Conservation (phyloP, 768 basidiomycete species). For the Russula olivacea region DNA sequence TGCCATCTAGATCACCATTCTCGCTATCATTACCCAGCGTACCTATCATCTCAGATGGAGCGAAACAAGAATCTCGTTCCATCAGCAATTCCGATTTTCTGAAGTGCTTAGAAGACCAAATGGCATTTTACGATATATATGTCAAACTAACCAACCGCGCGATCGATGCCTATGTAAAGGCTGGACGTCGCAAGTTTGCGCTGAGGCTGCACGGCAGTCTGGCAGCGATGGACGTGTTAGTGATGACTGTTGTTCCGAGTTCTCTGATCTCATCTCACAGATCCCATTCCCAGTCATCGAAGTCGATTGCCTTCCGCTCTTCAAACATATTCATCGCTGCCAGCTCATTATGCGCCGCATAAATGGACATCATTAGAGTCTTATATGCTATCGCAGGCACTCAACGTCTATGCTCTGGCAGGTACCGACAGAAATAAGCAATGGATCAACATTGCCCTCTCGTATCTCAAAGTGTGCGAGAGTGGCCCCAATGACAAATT, state of each 20-base stretch:
- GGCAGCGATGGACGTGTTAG: slow-evolving; percentile 86
- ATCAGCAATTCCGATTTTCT: slow-evolving; percentile 62
- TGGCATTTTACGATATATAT: slow-evolving; percentile 76
- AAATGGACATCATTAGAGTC: slow-evolving; percentile 77
- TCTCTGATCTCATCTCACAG: not conserved
- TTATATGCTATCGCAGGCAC: slow-evolving; percentile 67
- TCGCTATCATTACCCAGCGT: slow-evolving; percentile 39
- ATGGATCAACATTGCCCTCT: slow-evolving; percentile 73
- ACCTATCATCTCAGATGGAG: slow-evolving; percentile 20
- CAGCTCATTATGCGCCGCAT: slow-evolving; percentile 79
- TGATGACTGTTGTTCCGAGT: slow-evolving; percentile 10
- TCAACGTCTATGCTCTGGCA: slow-evolving; percentile 59
- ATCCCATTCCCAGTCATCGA: slow-evolving; percentile 51
- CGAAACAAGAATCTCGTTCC: slow-evolving; percentile 28
- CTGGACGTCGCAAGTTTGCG: slow-evolving; percentile 81
- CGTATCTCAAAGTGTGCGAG: slow-evolving; percentile 67
- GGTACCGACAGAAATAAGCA: slow-evolving; percentile 59
- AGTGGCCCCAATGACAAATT: slow-evolving; percentile 49
- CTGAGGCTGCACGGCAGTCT: slow-evolving; percentile 79
- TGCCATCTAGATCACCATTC: slow-evolving; percentile 73
- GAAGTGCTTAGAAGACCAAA: slow-evolving; percentile 47
- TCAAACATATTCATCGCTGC: slow-evolving; percentile 69
- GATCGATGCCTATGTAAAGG: slow-evolving; percentile 76
- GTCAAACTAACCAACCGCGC: slow-evolving; percentile 68
- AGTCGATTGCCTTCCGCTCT: slow-evolving; percentile 57